These are phyloP conservation scores for Coemansia sp. DNA, from an alignment of 192 early-diverging fungal species.

Conservation along the genomic window DNA sequence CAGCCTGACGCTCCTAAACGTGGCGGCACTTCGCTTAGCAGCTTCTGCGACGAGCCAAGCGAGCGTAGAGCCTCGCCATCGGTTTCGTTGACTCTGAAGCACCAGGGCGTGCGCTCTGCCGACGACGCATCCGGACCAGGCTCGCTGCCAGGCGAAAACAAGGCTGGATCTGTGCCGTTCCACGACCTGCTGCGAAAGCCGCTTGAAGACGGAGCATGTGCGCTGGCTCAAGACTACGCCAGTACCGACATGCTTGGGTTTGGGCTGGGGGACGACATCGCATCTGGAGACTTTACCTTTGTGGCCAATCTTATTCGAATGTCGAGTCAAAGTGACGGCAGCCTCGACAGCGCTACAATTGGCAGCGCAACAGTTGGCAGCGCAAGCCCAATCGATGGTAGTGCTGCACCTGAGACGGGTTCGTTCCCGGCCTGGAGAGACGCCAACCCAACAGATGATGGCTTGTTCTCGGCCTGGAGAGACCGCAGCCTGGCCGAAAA, in stretches of 20 bases:
- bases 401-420: background rate
- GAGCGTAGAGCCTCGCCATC: slow-evolving; percentile 30
- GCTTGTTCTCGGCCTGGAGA: background rate
- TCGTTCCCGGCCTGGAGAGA: background rate
- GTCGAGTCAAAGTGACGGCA: background rate
- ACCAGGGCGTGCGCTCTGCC: slow-evolving; percentile 13
- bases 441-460: background rate
- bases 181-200: slow-evolving; percentile 14
- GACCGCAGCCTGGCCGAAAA: background rate
- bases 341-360: background rate
- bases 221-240: background rate
- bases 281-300: slow-evolving; percentile 19
- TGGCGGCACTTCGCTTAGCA: slow-evolving; percentile 12
- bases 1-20: background rate
- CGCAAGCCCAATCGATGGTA: background rate
- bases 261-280: slow-evolving; percentile 1
- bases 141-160: background rate
- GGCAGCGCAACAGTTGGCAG: slow-evolving; percentile 1
- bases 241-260: slow-evolving; percentile 3
- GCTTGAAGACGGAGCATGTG: background rate
- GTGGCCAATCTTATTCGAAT: slow-evolving; percentile 30
- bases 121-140: background rate
- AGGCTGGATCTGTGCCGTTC: slow-evolving; percentile 9
- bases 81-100: slow-evolving; percentile 29
- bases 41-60: slow-evolving; percentile 11